These are phyloP conservation scores for Dioscorea alata DNA, from an alignment of 106 monocot genomes.

Conservation along the genomic window DNA sequence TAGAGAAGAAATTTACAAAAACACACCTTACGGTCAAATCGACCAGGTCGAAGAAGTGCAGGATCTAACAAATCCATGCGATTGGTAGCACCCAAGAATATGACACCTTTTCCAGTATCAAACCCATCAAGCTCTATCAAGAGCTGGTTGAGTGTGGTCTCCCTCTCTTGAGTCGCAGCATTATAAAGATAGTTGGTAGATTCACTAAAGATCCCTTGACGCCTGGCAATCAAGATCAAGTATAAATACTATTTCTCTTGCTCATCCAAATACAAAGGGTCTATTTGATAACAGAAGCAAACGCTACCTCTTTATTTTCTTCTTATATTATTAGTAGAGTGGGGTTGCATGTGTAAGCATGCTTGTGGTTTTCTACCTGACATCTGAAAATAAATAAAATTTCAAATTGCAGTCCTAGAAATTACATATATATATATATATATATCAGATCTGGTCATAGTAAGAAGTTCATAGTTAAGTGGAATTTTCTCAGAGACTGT, in stretches of 20 bases:
- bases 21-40: conserved; percentile 82
- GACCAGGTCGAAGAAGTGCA: conserved; percentile 88
- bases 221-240: conserved; percentile 34
- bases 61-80: conserved; percentile 90
- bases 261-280: too few relatives aligned
- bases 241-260: not conserved
- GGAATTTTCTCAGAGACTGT: too few relatives aligned
- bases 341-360: too few relatives aligned
- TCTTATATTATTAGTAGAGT: too few relatives aligned
- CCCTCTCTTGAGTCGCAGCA: conserved; percentile 89
- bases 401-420: too few relatives aligned
- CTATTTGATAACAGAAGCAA: too few relatives aligned
- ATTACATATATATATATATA: too few relatives aligned
- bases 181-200: conserved; percentile 66
- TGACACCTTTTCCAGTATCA: conserved; percentile 89
- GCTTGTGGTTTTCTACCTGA: too few relatives aligned
- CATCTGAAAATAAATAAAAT: too few relatives aligned
- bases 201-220: conserved; percentile 79
- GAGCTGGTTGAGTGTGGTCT: conserved; percentile 86
- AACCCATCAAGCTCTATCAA: conserved; percentile 91
- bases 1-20: not conserved
- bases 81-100: conserved; percentile 88
- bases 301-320: too few relatives aligned
- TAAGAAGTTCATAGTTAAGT: too few relatives aligned
- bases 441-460: too few relatives aligned